Conservation (phyloP, 306 rosid genomes). For the Canavalia ensiformis region DNA sequence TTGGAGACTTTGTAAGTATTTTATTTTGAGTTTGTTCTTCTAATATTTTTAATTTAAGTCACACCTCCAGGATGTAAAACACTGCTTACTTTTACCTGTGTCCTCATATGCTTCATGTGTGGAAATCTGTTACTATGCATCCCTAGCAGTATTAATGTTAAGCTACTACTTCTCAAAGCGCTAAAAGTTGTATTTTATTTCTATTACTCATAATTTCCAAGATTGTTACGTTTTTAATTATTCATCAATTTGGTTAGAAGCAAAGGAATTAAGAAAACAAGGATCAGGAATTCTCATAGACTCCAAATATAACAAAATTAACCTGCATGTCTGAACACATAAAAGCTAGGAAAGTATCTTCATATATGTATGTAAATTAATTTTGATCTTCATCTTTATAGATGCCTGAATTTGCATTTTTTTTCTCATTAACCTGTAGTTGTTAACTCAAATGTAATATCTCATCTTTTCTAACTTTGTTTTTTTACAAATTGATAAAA, state of each 20-base stretch:
- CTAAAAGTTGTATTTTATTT: slow-evolving; percentile 2
- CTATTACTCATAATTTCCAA: background rate
- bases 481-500: too few relatives aligned
- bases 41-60: background rate
- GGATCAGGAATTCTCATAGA: slow-evolving; percentile 7
- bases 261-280: background rate
- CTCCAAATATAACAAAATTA: background rate
- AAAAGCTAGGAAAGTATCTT: background rate
- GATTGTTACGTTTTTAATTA: background rate
- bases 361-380: too few relatives aligned
- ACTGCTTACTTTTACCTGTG: too few relatives aligned
- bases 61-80: background rate
- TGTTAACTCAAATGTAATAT: too few relatives aligned
- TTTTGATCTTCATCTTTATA: too few relatives aligned
- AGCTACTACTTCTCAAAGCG: background rate
- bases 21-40: slow-evolving; percentile 2
- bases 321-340: background rate
- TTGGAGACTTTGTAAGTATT: slow-evolving; percentile 55
- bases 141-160: background rate
- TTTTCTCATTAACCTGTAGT: too few relatives aligned
- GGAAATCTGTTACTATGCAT: background rate
- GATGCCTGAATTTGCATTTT: too few relatives aligned
- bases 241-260: background rate
- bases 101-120: too few relatives aligned
- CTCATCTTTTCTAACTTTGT: too few relatives aligned